A percentile compares a stretch with the other conserved stretches of the same genome.
phyloP scores from a whole-genome alignment of 305 asterid genomes.

The Fraxinus dipetala region DNA sequence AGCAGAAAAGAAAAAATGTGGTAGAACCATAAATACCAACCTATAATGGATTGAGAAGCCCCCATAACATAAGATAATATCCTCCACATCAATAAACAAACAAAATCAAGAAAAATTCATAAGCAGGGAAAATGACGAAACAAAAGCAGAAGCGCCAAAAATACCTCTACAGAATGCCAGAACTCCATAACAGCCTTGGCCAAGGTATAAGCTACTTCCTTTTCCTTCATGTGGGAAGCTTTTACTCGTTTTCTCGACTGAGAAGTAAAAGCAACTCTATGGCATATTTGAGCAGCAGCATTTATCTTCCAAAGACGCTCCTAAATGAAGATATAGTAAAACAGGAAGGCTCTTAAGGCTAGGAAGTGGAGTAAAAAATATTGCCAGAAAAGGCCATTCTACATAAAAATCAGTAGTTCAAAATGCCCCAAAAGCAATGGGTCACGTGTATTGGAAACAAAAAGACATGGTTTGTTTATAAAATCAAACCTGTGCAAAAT shows the following conservation, averaged over 20 bases:
- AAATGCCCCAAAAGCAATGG: conserved; percentile 14
- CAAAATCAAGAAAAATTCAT: not conserved
- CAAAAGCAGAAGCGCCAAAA: not conserved
- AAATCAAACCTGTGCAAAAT: conserved; percentile 85
- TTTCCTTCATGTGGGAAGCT: conserved; percentile 42
- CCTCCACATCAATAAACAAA: conserved; percentile 17
- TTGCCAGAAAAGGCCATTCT: conserved; percentile 15
- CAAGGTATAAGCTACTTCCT: conserved; percentile 58
- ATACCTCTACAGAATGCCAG: conserved; percentile 80
- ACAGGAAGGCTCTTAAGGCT: conserved; percentile 17
- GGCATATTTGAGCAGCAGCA: conserved; percentile 67
- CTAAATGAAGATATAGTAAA: conserved; percentile 38
- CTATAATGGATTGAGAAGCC: conserved; percentile 16
- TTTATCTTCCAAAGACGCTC: conserved; percentile 94
- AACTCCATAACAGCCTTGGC: conserved; percentile 75
- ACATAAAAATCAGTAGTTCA: not conserved
- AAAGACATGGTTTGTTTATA: conserved; percentile 2
- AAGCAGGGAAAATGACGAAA: not conserved
- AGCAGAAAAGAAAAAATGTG: conserved; percentile 3
- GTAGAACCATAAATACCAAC: conserved; percentile 12
- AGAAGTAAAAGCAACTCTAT: conserved; percentile 51
- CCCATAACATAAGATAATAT: conserved; percentile 1
- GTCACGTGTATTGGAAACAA: conserved; percentile 15
- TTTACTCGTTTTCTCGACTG: conserved; percentile 48
- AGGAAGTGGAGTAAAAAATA: conserved; percentile 5